Base-by-base conservation (phyloP, 805 yeast genomes). In the Metschnikowia cubensis region DNA sequence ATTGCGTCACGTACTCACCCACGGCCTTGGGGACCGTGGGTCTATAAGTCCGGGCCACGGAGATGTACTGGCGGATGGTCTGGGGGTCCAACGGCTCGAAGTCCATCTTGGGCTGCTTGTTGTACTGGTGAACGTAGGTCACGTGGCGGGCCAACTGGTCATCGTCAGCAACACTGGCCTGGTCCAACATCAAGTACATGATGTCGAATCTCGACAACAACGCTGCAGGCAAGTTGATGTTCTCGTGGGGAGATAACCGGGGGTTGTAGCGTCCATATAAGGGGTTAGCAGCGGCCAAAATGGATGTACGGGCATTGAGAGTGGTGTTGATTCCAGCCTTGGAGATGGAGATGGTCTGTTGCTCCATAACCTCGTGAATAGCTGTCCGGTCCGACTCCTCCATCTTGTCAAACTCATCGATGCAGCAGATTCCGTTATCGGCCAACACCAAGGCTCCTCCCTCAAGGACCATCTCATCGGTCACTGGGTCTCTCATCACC, bases 301-400 rank as follows among this genome's bases (percentile, higher is more conserved):
- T 88, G 4, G 97, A 91, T 0, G 98, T 82, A 66, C 99, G 81
- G 6, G 99, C 99, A 65, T 94, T 94, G 59, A 94, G 75, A 2
- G 97, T 89, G 8, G 99, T 94, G 55, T 94, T 88, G 59, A 94
- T 94, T 58, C 99, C 99, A 3, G 99, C 99, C 69, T 94, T 94
- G 39, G 97, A 88, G 51, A 94, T 94, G 20, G 96, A 88, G 51
- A 94, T 94, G 2, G 99, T 94, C 70, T 94, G 99, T 68, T 94
- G 99, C 72, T 94, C 99, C 99, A 94, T 94, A 33, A 94, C 99
- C 75, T 92, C 99, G 70, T 92, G 98, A 63, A 94, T 94, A 1
- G 98, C 98, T 0, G 98, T 94, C 63, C 99, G 79, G 70, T 94
- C 99, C 55, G 80, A 71, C 68, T 94, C 99, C 66, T 92, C 97